phyloP scores from a whole-genome alignment of 148 eudicot genomes.

The Camellia granthamiana region DNA sequence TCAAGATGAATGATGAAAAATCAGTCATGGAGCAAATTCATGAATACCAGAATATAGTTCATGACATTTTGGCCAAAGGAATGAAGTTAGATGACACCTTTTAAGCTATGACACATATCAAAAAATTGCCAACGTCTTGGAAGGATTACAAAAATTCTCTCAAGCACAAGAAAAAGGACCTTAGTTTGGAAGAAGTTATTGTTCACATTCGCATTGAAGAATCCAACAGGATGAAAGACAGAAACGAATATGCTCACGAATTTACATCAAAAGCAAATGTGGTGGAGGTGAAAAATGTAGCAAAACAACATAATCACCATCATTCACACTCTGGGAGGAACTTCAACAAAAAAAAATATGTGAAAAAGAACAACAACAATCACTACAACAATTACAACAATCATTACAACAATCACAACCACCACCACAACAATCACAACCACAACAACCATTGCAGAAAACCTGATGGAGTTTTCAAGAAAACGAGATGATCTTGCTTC shows the following conservation, averaged over 20 bases:
- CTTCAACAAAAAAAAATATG: neutral
- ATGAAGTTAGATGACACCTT: neutral
- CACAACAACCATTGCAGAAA: neutral
- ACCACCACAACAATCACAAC: neutral
- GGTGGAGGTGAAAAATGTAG: neutral
- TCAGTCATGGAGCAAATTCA: neutral
- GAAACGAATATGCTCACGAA: neutral
- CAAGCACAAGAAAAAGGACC: neutral
- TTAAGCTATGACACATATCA: neutral
- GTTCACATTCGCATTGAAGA: neutral
- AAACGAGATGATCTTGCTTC: neutral
- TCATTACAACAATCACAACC: no score
- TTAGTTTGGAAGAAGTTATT: neutral
- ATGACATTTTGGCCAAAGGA: neutral
- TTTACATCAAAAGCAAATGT: neutral
- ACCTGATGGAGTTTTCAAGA: neutral
- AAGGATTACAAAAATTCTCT: neutral
- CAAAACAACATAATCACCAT: no score
- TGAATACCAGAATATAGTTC: neutral
- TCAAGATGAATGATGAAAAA: neutral
- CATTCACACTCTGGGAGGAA: no score
- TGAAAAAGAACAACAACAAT: no score
- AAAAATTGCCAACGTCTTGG: slow-evolving; percentile 1
- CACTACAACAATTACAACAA: no score
- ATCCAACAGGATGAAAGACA: neutral